Evolutionary conservation across 2,329 filamentous ascomycete species (phyloP).

Genomic region (Chrysoporthe austroafricana): DNA sequence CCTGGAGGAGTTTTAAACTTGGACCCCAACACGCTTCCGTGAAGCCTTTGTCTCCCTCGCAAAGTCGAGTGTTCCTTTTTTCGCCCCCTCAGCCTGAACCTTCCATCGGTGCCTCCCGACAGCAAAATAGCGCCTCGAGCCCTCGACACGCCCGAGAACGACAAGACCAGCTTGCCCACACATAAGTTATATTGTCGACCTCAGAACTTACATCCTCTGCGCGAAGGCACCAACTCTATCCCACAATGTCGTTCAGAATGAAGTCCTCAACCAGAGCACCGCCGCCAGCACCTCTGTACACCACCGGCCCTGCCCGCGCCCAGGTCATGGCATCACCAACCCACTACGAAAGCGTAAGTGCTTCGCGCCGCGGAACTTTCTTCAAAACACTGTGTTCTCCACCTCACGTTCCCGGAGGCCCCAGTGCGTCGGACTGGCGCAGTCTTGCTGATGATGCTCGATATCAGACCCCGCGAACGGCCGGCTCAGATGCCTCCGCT

Average conservation of each 20-base stretch:
- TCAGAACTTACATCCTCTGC: neutral
- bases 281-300: conserved; percentile 27
- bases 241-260: conserved; percentile 11
- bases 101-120: neutral
- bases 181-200: neutral
- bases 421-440: neutral
- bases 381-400: neutral
- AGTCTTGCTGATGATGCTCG: neutral
- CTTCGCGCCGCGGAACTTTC: neutral
- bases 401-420: neutral
- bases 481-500: neutral
- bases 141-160: neutral
- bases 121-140: neutral
- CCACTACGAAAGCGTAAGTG: conserved; percentile 28
- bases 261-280: conserved; percentile 26
- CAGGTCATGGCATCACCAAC: conserved; percentile 22
- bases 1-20: neutral
- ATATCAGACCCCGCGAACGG: conserved; percentile 19
- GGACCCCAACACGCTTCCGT: conserved; percentile 13
- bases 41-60: neutral
- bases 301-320: conserved; percentile 12
- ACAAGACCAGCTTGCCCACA: neutral
- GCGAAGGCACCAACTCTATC: neutral
- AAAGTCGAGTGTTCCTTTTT: neutral
- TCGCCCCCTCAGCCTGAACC: neutral